Base-by-base conservation (phyloP, 352 stramenopile species). In the Phytophthora parvispora region DNA sequence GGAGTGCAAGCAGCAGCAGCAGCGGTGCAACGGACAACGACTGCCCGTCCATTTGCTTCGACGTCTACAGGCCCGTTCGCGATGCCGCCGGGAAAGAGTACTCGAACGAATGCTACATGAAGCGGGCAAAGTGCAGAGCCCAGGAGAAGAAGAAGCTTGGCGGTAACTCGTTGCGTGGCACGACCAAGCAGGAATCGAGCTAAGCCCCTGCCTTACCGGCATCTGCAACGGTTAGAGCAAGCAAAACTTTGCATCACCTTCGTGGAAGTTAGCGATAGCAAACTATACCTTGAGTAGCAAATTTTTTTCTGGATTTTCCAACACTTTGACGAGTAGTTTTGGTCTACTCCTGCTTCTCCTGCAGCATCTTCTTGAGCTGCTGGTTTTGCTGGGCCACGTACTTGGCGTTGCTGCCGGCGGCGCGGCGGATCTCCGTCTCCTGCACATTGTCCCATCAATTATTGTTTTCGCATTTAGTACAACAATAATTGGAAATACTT, bases 341-440 rank as follows among this genome's bases (percentile, higher is more conserved):
- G 49, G 1, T 25, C 13, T 72, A 72, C 43, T 75, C 45, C 13
- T 78, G 65, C 15, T 74, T 77, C 18, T 87, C 78, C n/a, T 83
- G 64, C 36, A 90, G 67, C 62, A 88, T 72, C 38, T 75, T 69
- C 47, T 79, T 83, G 18, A 94, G 81, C 63, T 90, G 58, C 18
- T 88, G 72, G 73, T 95, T 93, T 72, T 95, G 87, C 61, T 89
- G 80, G 59, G 77, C 54, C 53, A 93, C 76, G 51, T 83, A 83
- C 60, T 70, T 82, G 29, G 65, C 69, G 4, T 80, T 86, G 53
- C 63, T 65, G 10, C 80, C 81, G 12, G 55, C 82, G 7, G 87
- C 87, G 43, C 76, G 70, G 8, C 87, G 85, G 56, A 94, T 94
- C 60, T 90, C 75, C 31, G 80, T 75, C 53, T 93, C 87, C 84